phyloP scores from a whole-genome alignment of 331 rosid species.

The Pyracantha coccinea region DNA sequence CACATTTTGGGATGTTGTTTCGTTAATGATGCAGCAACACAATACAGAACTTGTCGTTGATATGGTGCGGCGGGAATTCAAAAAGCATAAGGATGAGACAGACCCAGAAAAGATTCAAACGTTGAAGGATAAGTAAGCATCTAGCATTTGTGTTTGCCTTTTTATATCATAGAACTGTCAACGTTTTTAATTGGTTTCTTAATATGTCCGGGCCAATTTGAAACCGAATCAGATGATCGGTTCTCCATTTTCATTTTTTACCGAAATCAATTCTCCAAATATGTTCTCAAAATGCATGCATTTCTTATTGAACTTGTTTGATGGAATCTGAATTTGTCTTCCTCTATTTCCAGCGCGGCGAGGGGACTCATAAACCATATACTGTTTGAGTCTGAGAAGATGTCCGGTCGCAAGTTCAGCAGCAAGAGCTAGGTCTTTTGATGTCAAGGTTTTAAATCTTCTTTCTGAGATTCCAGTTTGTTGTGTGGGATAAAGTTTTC shows the following conservation, averaged over 20 bases:
- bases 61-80: constrained; percentile 89
- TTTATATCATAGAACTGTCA: not conserved
- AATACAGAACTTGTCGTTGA: constrained; percentile 62
- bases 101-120: constrained; percentile 85
- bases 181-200: not conserved
- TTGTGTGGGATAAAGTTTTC: not conserved
- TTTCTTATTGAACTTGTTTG: not conserved
- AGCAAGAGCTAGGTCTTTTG: constrained; percentile 20
- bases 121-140: constrained; percentile 79
- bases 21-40: constrained; percentile 50
- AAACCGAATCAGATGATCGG: not conserved
- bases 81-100: constrained; percentile 60
- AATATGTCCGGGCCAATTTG: not conserved
- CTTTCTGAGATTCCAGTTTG: not conserved
- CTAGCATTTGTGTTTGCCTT: constrained; percentile 6
- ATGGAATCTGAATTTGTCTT: not conserved
- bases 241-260: not conserved
- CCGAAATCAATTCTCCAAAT: too few relatives aligned
- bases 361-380: constrained; percentile 98
- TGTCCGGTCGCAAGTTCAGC: constrained; percentile 77
- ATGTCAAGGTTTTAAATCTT: not conserved
- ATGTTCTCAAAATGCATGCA: too few relatives aligned
- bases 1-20: not conserved
- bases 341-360: constrained; percentile 58
- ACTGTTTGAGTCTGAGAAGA: constrained; percentile 57